Evolutionary conservation across 2,329 filamentous ascomycete genomes (phyloP), one percentile per base, ranked within the genome.

Genomic region (Xylaria sp.): DNA sequence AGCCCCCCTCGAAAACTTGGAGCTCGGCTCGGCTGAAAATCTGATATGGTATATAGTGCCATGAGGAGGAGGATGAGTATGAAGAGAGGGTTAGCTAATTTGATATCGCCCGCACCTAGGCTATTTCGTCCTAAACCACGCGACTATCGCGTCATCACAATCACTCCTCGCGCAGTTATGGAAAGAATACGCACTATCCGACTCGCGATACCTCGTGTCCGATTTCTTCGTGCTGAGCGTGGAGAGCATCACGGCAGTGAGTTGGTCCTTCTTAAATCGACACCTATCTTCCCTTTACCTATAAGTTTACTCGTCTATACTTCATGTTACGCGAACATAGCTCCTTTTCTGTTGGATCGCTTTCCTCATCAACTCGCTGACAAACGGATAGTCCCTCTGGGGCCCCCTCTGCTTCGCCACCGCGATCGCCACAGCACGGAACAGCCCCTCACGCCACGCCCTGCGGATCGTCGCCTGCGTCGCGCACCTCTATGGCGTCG

Each of bases 171-270:
- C 91, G 2, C 93, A 97, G 82, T 84, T 97, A 53, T 97, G 94
- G 94, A 97, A 97, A 78, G 94, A 97, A 80, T 97, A 97, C 78
- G 86, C 92, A 2, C 85, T 94, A 39, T 94, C 92, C 2, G 94
- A 97, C 81, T 97, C 93, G 63, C 87, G 94, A 51, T 97, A 97
- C 77, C 83, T 97, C 73, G 94, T 91, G 2, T 89, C 90, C 19
- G 92, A 96, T 76, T 86, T 90, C 1, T 94, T 97, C 75, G 93
- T 96, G 73, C 83, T 97, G n/a, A 94, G 92, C 78, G 90, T 97
- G 79, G 94, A 97, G 84, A 89, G 86, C 19, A 88, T 97, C 70
- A 97, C 94, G 1, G 89, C 89, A 50, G 92, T 94, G 81, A 75
- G n/a, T 24, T 53, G 7, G 11, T 9, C 36, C n/a, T 32, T 48